Conservation (phyloP, 371 early-diverging fungal species). For the Haplosporangium sp. region DNA sequence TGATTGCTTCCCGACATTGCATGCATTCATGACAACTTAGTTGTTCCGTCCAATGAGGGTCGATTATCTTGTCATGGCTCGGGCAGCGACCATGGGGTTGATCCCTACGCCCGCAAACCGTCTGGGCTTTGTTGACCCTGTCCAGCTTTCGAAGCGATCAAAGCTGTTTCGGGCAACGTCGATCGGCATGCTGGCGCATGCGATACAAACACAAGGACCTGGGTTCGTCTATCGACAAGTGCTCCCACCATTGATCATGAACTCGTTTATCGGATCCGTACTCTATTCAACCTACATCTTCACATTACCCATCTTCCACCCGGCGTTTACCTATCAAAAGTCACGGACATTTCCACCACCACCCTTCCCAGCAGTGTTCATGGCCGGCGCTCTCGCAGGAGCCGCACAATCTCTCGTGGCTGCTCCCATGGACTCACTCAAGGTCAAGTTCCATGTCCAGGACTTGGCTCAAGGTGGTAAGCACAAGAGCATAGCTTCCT, state of each 20-base stretch:
- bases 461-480: slow-evolving; percentile 77
- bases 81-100: slow-evolving; percentile 63
- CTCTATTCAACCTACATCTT: slow-evolving; percentile 72
- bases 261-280: slow-evolving; percentile 79
- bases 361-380: slow-evolving; percentile 67
- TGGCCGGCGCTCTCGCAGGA: slow-evolving; percentile 78
- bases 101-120: slow-evolving; percentile 61
- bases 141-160: slow-evolving; percentile 18
- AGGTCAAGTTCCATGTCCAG: slow-evolving; percentile 79
- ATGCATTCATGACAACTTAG: slow-evolving; percentile 50
- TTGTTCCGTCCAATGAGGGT: slow-evolving; percentile 83
- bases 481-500: slow-evolving; percentile 75
- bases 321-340: slow-evolving; percentile 65
- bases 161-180: slow-evolving; percentile 75
- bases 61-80: slow-evolving; percentile 82
- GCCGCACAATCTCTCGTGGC: slow-evolving; percentile 81
- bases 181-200: slow-evolving; percentile 79
- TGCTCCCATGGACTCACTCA: slow-evolving; percentile 79
- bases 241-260: slow-evolving; percentile 79
- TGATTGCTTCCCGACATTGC: background rate
- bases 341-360: slow-evolving; percentile 70
- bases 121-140: slow-evolving; percentile 4
- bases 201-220: slow-evolving; percentile 64
- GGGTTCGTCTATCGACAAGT: slow-evolving; percentile 79
- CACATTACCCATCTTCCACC: slow-evolving; percentile 66